A percentile compares a stretch with the other conserved stretches of the same genome.
Evolutionary conservation across 148 eudicot genomes (phyloP).

Genomic region (Cornus kousa): DNA sequence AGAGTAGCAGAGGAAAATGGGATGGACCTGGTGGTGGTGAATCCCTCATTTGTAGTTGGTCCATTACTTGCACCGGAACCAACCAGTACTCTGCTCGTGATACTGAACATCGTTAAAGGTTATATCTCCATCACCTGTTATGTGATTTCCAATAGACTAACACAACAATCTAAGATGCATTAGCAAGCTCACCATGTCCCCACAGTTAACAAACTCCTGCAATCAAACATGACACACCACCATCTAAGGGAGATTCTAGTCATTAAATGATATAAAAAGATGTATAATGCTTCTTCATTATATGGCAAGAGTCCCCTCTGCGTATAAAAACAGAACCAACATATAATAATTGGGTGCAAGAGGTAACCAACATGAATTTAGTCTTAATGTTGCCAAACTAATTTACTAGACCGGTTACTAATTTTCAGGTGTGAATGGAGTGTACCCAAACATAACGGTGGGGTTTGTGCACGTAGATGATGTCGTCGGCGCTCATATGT

Average conservation of each 20-base stretch:
- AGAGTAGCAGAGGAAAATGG: constrained; percentile 61
- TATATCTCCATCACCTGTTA: neutral
- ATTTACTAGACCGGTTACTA: neutral
- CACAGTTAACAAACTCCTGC: neutral
- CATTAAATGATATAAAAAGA: neutral
- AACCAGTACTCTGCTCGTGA: constrained; percentile 72
- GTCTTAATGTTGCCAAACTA: neutral
- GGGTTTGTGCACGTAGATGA: constrained; percentile 93
- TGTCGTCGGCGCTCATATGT: constrained; percentile 63
- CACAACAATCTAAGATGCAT: neutral
- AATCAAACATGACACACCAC: neutral
- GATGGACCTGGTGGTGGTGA: constrained; percentile 81
- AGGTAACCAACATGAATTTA: neutral
- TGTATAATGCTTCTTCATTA: neutral
- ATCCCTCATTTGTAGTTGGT: constrained; percentile 85
- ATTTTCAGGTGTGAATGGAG: constrained; percentile 51
- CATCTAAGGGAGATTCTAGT: neutral
- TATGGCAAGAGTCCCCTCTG: neutral
- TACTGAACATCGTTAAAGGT: constrained; percentile 70
- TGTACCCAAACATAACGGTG: constrained; percentile 63
- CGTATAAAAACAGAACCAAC: neutral
- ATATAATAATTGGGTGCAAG: neutral
- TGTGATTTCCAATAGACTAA: neutral
- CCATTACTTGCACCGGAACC: constrained; percentile 85
- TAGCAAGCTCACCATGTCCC: neutral